These are phyloP conservation scores for Colletotrichum cordylinicola DNA, from an alignment of 2,329 filamentous ascomycete genomes.

Conservation along the genomic window DNA sequence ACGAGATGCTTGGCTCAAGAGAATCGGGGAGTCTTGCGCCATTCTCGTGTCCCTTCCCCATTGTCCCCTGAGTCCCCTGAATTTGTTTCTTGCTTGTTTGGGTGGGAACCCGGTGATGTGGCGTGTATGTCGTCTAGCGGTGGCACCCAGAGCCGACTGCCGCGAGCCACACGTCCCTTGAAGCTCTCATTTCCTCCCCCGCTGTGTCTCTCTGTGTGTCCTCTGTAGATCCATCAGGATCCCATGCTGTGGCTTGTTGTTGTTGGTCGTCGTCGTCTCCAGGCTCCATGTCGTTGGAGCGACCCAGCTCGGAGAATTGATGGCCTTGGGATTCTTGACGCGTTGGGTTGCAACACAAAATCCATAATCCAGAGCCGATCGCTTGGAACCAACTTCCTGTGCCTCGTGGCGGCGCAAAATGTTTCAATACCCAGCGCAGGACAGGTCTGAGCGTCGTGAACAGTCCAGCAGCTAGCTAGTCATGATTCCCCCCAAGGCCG, in stretches of 20 bases:
- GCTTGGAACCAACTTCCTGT: neutral
- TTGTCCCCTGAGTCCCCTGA: slow-evolving; percentile 4
- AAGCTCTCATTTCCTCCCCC: slow-evolving; percentile 8
- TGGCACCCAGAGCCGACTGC: slow-evolving; percentile 18
- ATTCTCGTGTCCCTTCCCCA: slow-evolving; percentile 3
- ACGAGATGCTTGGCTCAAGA: slow-evolving; percentile 14
- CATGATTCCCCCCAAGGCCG: neutral
- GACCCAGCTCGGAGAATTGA: slow-evolving; percentile 19
- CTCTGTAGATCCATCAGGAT: slow-evolving; percentile 13
- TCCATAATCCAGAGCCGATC: neutral
- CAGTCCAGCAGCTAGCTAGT: neutral
- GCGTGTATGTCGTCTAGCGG: slow-evolving; percentile 19
- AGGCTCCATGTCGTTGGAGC: slow-evolving; percentile 15
- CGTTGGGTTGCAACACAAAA: slow-evolving; percentile 13
- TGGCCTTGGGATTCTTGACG: neutral
- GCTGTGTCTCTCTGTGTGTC: neutral
- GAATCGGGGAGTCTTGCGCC: slow-evolving; percentile 20
- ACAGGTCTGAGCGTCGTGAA: neutral
- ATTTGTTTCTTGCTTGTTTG: slow-evolving; percentile 17
- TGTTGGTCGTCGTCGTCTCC: slow-evolving; percentile 3
- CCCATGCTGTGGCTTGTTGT: slow-evolving; percentile 11
- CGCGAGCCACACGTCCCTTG: slow-evolving; percentile 11
- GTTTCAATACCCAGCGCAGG: neutral
- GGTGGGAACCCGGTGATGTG: slow-evolving; percentile 13
- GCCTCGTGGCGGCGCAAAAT: neutral